These are phyloP conservation scores for Vaccinium myrtillus DNA, from an alignment of 148 eudicot genomes.

Conservation along the genomic window DNA sequence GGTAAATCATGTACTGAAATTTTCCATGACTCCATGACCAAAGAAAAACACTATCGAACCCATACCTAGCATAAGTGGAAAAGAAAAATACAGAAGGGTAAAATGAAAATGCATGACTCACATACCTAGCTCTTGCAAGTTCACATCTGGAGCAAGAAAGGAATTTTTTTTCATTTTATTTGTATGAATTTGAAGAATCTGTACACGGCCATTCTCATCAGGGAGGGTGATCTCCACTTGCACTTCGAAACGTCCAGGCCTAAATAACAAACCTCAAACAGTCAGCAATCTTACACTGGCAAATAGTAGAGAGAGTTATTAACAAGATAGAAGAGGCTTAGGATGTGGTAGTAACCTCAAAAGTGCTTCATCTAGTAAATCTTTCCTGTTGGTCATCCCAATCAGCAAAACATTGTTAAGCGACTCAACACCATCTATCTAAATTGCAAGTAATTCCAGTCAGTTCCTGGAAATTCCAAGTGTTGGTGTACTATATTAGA, in stretches of 20 bases:
- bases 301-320: not conserved
- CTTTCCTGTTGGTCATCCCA: conserved; percentile 99
- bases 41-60: not conserved
- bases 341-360: conserved; percentile 50
- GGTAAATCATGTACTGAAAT: not conserved
- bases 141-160: conserved; percentile 83
- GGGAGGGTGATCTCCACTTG: conserved; percentile 99
- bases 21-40: not conserved
- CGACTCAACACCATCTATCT: conserved; percentile 99
- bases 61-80: not conserved
- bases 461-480: conserved; percentile 11
- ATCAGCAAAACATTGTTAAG: conserved; percentile 93
- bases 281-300: not conserved
- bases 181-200: conserved; percentile 95
- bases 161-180: conserved; percentile 96
- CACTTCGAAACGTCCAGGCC: conserved; percentile 99
- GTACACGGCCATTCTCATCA: conserved; percentile 91
- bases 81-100: not conserved
- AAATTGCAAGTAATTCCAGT: conserved; percentile 18
- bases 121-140: conserved; percentile 84
- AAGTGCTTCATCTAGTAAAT: conserved; percentile 99
- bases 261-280: conserved; percentile 17
- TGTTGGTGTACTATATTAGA: not conserved
- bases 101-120: conserved; percentile 3
- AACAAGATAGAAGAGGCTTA: not conserved